Conservation (phyloP, 2,329 filamentous ascomycete species). For the Tolypocladium ovalisporum region DNA sequence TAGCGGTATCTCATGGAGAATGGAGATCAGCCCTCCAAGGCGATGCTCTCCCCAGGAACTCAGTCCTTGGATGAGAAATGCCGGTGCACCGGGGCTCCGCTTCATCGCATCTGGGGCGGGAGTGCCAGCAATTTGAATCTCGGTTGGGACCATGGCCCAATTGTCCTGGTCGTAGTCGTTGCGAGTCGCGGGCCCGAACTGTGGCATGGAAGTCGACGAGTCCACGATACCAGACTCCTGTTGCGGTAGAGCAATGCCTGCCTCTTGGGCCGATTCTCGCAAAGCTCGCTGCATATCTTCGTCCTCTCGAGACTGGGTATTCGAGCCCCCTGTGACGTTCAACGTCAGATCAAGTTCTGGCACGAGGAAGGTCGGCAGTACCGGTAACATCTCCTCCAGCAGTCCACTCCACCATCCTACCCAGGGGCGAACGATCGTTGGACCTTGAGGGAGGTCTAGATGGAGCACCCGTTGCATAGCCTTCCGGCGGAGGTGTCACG, state of each 20-base stretch:
- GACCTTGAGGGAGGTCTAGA: conserved; percentile 53
- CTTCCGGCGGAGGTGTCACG: conserved; percentile 27
- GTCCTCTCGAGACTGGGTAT: conserved; percentile 34
- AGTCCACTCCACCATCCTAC: conserved; percentile 36
- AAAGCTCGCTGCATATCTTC: conserved; percentile 45
- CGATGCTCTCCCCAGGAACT: conserved; percentile 25
- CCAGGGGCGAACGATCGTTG: conserved; percentile 45
- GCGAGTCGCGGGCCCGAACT: conserved; percentile 51
- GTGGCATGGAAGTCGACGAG: conserved; percentile 23
- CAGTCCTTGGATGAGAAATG: conserved; percentile 34
- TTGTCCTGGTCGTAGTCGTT: conserved; percentile 40
- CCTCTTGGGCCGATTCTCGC: conserved; percentile 42
- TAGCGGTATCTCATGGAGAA: conserved; percentile 49
- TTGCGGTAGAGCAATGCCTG: conserved; percentile 27
- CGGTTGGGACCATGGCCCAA: conserved; percentile 47
- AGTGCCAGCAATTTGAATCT: conserved; percentile 8
- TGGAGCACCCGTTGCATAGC: conserved; percentile 33
- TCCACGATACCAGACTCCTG: conserved; percentile 42
- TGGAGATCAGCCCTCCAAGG: conserved; percentile 44
- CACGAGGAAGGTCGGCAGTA: conserved; percentile 13
- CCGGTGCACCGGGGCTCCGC: conserved; percentile 30
- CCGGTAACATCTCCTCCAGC: conserved; percentile 29
- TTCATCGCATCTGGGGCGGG: conserved; percentile 30
- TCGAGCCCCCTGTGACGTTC: conserved; percentile 21
- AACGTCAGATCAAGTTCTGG: neutral